A percentile compares a stretch with the other conserved stretches of the same genome.
These are phyloP conservation scores for Diaporthe batatas DNA, from an alignment of 2,329 filamentous ascomycete species.

Conservation along the genomic window DNA sequence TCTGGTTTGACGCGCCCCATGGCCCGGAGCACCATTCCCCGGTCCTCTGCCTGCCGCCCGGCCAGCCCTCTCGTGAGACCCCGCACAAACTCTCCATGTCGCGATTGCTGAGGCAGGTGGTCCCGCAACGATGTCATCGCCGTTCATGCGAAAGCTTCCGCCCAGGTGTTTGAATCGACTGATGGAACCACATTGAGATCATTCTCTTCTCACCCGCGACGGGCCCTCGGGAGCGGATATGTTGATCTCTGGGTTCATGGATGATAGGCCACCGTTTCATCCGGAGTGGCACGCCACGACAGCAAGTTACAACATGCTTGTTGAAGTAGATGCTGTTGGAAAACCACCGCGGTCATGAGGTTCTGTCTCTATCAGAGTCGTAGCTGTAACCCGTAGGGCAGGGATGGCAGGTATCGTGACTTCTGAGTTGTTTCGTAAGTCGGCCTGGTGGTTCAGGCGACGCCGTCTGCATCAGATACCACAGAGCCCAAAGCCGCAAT, in stretches of 20 bases:
- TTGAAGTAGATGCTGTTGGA: neutral
- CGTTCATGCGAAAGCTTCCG: neutral
- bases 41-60: constrained; percentile 19
- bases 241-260: neutral
- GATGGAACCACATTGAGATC: neutral
- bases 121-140: constrained; percentile 4
- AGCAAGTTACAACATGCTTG: neutral
- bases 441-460: neutral
- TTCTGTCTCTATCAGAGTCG: neutral
- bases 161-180: no score
- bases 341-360: no score
- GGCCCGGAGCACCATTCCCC: neutral
- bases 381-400: neutral
- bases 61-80: neutral
- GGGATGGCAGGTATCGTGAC: neutral
- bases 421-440: neutral
- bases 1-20: constrained; percentile 7
- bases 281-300: neutral
- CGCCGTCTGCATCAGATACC: constrained; percentile 44
- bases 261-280: neutral
- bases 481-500: constrained; percentile 44
- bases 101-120: neutral
- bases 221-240: neutral
- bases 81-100: neutral
- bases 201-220: neutral